These are phyloP conservation scores for Chrysoporthe cubensis DNA, from an alignment of 2,329 filamentous ascomycete species.

Conservation along the genomic window DNA sequence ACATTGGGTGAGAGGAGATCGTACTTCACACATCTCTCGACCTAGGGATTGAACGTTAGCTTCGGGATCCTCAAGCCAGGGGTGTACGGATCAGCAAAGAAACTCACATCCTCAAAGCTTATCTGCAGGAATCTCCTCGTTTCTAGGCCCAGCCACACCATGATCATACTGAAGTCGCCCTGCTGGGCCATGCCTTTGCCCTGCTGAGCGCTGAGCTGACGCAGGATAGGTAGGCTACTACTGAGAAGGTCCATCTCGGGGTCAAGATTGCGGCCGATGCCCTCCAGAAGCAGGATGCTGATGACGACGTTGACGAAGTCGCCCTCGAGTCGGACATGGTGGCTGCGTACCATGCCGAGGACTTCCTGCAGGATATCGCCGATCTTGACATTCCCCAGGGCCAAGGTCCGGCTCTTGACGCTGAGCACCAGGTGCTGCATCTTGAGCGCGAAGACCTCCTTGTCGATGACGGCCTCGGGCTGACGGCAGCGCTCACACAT, in stretches of 20 bases:
- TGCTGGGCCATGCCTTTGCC: slow-evolving; percentile 70
- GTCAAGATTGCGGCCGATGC: slow-evolving; percentile 86
- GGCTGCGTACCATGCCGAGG: slow-evolving; percentile 83
- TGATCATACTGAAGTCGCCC: slow-evolving; percentile 82
- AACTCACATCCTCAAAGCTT: slow-evolving; percentile 81
- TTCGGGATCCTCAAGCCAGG: not conserved
- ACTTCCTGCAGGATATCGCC: slow-evolving; percentile 93
- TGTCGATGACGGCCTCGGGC: slow-evolving; percentile 84
- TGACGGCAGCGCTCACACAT: slow-evolving; percentile 97
- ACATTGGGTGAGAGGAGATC: slow-evolving; percentile 88
- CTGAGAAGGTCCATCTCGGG: slow-evolving; percentile 84
- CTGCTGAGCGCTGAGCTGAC: slow-evolving; percentile 81
- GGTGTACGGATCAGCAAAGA: slow-evolving; percentile 5
- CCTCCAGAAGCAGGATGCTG: slow-evolving; percentile 89
- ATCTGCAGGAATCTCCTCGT: slow-evolving; percentile 87
- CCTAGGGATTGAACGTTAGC: slow-evolving; percentile 48
- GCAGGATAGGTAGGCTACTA: slow-evolving; percentile 86
- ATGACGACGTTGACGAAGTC: slow-evolving; percentile 99
- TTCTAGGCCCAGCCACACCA: slow-evolving; percentile 90
- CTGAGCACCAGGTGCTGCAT: slow-evolving; percentile 96
- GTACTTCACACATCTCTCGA: slow-evolving; percentile 88
- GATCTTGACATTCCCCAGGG: slow-evolving; percentile 92
- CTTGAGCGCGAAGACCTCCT: slow-evolving; percentile 88
- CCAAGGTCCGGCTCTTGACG: slow-evolving; percentile 89
- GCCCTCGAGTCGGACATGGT: slow-evolving; percentile 93